Percentiles rank a stretch among this genome's conserved stretches.
These are phyloP conservation scores for Nannizzia gypsea DNA, from an alignment of 2,329 filamentous ascomycete species.

Conservation along the genomic window DNA sequence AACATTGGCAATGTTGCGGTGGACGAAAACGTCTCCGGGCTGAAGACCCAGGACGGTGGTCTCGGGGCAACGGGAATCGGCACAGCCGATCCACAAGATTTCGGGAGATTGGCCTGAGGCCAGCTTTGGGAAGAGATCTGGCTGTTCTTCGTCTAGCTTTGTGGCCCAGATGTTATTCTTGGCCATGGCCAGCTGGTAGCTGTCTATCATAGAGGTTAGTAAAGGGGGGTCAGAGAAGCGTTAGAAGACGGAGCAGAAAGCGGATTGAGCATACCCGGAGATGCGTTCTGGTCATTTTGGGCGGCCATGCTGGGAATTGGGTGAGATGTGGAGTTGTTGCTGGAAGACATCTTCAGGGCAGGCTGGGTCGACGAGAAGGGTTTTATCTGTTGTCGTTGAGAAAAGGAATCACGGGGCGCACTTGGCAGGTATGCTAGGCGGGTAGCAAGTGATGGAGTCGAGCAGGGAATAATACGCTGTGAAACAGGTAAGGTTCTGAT, in stretches of 20 bases:
- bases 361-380: not conserved
- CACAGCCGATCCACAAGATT: constrained; percentile 73
- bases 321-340: not conserved
- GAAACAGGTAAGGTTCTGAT: constrained; percentile 4
- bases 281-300: not conserved
- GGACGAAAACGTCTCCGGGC: constrained; percentile 76
- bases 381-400: not conserved
- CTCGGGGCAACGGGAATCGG: constrained; percentile 74
- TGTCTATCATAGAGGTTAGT: constrained; percentile 35
- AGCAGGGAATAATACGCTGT: not conserved
- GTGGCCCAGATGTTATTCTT: constrained; percentile 61
- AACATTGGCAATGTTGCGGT: constrained; percentile 85
- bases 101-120: constrained; percentile 53
- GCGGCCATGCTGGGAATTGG: constrained; percentile 5
- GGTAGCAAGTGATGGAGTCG: not conserved
- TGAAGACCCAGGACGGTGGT: constrained; percentile 67
- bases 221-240: too few relatives aligned
- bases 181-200: constrained; percentile 51
- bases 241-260: not conserved
- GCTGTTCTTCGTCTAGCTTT: constrained; percentile 53
- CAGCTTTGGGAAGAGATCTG: constrained; percentile 57
- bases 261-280: not conserved
- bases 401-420: not conserved
- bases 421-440: not conserved
- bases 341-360: not conserved